Base-by-base conservation (phyloP, 805 yeast genomes). In the Yarrowia keelungensis region DNA sequence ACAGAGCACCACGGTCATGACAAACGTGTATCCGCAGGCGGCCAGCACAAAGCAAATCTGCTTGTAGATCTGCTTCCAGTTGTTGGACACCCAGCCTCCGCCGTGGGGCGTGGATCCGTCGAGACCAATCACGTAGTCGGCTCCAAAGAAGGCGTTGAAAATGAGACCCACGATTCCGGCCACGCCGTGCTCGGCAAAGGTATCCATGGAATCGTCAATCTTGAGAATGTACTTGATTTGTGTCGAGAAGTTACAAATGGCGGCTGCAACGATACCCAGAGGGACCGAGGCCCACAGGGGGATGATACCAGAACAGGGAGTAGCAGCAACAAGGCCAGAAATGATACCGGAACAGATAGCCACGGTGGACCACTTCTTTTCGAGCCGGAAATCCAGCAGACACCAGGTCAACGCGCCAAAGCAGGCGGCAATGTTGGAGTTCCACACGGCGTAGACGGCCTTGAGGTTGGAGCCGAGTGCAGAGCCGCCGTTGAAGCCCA, bases 111-210 rank as follows among this genome's bases (percentile, higher is more conserved):
- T 89, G 58, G 83, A 85, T 32, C 96, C 96, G 76, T 94, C 98
- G 78, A 92, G 89, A 15, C 97, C 97, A 71, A 94, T 85, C 67
- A 95, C 96, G 78, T 91, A 89, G 68, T 89, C 85, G 8, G 93
- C 91, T 15, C 91, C 98, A 76, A 95, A 93, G 1, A 94, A 76
- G 0, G 91, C 97, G 76, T 92, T 74, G 81, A 92, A 92, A n/a
- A 94, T 69, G 59, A 93, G 82, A 0, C 99, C 98, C 56, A 94
- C 84, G 58, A 93, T 84, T 41, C 99, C 99, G 0, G 98, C 98
- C 74, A 94, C 84, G 62, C 97, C 98, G 88, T 94, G 99, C 86
- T 94, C 98, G n/a, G 98, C 98, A 77, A 94, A 84, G 65, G 92
- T 87, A 89, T 95, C 98, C 74, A 95, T 81, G 1, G 97, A 88